Base-by-base conservation (phyloP, 768 basidiomycete genomes). In the Phaeolepiota aurea region DNA sequence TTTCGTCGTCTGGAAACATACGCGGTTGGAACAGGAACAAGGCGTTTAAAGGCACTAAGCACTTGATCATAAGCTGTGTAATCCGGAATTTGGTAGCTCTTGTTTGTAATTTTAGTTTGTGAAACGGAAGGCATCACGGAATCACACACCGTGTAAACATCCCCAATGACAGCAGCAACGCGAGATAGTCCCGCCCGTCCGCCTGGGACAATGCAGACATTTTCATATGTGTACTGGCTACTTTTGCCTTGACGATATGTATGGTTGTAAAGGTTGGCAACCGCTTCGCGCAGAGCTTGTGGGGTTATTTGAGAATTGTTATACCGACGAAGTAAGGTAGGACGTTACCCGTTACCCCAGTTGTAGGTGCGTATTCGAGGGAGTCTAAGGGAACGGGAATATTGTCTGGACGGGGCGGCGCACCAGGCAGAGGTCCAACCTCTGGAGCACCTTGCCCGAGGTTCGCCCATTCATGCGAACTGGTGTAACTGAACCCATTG, bases 191-290 rank as follows among this genome's bases (percentile, higher is more conserved):
- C 92, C 2, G 92, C 72, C 41, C 90, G 81, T 12, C 93, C 93
- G 32, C 93, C 93, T 10, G 93, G 93, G 0, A 96, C 92, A 50
- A 97, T 94, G 53, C 87, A 91, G 10, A 89, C 83, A 53, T 97
- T 97, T 62, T 93, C 90, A 48, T 70, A 85, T 1, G 89, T 92
- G 57, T 96, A 97, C 49, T 93, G 72, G 48, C 85, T 89, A 5
- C 59, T 44, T 62, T 86, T 93, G 35, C 77, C 87, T 49, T 84
- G 61, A 22, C 93, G 77, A 57, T 94, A 94, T 2, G 83, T 86
- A 37, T 74, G 65, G 56, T 97, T 97, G 68, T 97, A 97, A 38
- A 92, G 58, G 45, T 85, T 65, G 9, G 93, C 93, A 20, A 97
- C 92, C 2, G 91, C 89, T 55, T 90, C 82, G 20, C 93, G 76